These are phyloP conservation scores for Scutellaria minor DNA, from an alignment of 257 asterid genomes.

Conservation along the genomic window DNA sequence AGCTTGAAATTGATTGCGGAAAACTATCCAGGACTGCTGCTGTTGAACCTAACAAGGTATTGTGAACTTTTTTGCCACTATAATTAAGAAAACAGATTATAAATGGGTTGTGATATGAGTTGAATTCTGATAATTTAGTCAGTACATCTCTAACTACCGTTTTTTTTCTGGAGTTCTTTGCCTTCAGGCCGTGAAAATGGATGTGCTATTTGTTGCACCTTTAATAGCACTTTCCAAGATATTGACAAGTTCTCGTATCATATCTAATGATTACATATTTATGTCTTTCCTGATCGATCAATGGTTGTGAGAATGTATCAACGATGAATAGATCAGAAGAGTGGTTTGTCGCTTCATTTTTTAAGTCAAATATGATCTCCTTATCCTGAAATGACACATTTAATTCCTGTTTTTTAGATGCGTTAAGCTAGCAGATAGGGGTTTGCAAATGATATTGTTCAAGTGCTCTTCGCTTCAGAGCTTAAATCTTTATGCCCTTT, in stretches of 20 bases:
- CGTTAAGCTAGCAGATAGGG: slow-evolving; percentile 77
- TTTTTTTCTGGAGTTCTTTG: background rate
- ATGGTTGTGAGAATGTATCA: slow-evolving; percentile 15
- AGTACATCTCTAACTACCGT: background rate
- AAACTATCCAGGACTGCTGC: slow-evolving; percentile 65
- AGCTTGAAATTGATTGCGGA: slow-evolving; percentile 69
- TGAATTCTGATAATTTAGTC: background rate
- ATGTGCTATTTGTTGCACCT: background rate
- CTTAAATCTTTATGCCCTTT: slow-evolving; percentile 95
- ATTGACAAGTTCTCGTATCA: background rate
- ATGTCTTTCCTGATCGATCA: background rate
- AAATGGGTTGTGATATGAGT: background rate
- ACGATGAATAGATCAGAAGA: background rate
- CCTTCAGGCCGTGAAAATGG: background rate
- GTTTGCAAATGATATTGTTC: slow-evolving; percentile 66
- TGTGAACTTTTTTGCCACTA: slow-evolving; percentile 7
- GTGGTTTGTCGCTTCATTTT: slow-evolving; percentile 11
- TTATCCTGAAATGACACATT: slow-evolving; percentile 5
- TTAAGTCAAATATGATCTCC: slow-evolving; percentile 16
- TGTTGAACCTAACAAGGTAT: slow-evolving; percentile 83
- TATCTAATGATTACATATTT: slow-evolving; percentile 7
- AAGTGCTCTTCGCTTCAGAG: slow-evolving; percentile 73
- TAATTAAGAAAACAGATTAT: background rate
- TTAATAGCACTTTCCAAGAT: background rate
- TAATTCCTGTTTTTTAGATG: slow-evolving; percentile 58